phyloP scores from a whole-genome alignment of 108 stramenopile genomes.

The Fragilaria radians region DNA sequence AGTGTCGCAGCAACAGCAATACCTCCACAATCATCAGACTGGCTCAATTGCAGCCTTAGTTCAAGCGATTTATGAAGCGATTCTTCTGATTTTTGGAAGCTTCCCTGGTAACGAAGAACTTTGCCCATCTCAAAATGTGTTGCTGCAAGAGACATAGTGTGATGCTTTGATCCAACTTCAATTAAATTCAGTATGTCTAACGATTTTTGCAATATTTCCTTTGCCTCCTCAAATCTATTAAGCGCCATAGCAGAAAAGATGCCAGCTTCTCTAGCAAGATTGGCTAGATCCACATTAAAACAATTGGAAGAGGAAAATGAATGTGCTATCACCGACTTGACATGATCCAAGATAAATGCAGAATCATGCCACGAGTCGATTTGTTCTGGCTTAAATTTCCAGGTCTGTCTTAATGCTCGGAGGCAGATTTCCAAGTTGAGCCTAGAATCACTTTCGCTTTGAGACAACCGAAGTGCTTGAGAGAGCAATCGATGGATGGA shows the following conservation, averaged over 20 bases:
- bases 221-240: conserved; percentile 54
- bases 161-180: background rate
- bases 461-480: conserved; percentile 44
- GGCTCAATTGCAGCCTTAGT: conserved; percentile 10
- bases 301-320: conserved; percentile 5
- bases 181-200: conserved; percentile 28
- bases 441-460: conserved; percentile 23
- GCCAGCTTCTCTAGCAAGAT: conserved; percentile 46
- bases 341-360: conserved; percentile 43
- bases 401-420: conserved; percentile 27
- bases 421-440: conserved; percentile 34
- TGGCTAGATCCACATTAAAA: conserved; percentile 27
- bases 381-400: conserved; percentile 40
- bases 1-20: conserved; percentile 26
- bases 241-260: conserved; percentile 56
- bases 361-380: conserved; percentile 45
- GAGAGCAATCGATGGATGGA: conserved; percentile 47
- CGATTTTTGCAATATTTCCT: conserved; percentile 38
- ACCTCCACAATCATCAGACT: conserved; percentile 6
- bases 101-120: conserved; percentile 43
- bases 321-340: conserved; percentile 42
- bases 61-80: conserved; percentile 19
- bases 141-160: conserved; percentile 25
- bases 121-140: conserved; percentile 37
- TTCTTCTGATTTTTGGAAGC: conserved; percentile 32